Conservation (phyloP, 768 basidiomycete species). For the Mycena polygramma region DNA sequence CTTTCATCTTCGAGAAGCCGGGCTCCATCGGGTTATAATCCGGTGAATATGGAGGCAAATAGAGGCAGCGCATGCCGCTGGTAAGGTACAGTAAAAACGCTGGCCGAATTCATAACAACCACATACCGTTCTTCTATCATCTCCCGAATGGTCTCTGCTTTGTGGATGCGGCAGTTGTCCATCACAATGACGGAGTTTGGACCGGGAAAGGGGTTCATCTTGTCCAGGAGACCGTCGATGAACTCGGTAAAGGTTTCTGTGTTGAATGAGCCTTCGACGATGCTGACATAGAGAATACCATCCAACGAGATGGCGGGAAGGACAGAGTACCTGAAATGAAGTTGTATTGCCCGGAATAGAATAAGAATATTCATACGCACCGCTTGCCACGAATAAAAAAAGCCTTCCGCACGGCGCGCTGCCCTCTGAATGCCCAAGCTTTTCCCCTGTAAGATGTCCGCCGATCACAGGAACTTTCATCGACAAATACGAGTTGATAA, state of each 20-base stretch:
- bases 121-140: slow-evolving; percentile 48
- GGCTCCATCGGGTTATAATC: slow-evolving; percentile 55
- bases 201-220: slow-evolving; percentile 53
- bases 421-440: slow-evolving; percentile 41
- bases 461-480: slow-evolving; percentile 42
- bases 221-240: slow-evolving; percentile 47
- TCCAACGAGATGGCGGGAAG: slow-evolving; percentile 52
- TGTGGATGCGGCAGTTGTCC: slow-evolving; percentile 55
- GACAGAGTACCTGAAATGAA: slow-evolving; percentile 45
- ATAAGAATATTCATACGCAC: background rate
- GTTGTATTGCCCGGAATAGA: no score
- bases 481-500: slow-evolving; percentile 42
- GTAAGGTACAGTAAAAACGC: background rate
- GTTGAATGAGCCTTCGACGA: slow-evolving; percentile 48
- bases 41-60: slow-evolving; percentile 53
- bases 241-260: slow-evolving; percentile 45
- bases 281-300: slow-evolving; percentile 48
- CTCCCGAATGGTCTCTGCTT: slow-evolving; percentile 42
- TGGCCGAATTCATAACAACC: background rate
- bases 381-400: slow-evolving; percentile 35
- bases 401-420: slow-evolving; percentile 32
- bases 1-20: slow-evolving; percentile 41
- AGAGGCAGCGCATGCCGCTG: slow-evolving; percentile 42
- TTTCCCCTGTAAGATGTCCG: slow-evolving; percentile 38
- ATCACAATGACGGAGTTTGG: slow-evolving; percentile 54